Conservation (phyloP, 164 flowering plant species). For the Vitis rupestris region DNA sequence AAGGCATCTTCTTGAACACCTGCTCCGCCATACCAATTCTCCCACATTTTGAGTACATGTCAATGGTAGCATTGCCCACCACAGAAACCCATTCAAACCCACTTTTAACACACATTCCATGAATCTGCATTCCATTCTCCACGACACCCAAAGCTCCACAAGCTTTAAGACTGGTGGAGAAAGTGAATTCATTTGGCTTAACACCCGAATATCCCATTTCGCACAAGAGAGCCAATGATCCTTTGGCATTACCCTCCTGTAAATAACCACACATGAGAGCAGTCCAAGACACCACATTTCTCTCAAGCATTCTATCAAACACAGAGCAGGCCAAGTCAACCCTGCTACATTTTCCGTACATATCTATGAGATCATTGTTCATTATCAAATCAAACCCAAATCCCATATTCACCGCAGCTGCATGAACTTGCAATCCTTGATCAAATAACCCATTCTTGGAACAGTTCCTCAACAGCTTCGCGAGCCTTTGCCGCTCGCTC, state of each 20-base stretch:
- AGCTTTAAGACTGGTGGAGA: constrained; percentile 58
- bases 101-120: constrained; percentile 46
- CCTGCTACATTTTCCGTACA: constrained; percentile 67
- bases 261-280: constrained; percentile 67
- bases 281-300: constrained; percentile 88
- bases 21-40: constrained; percentile 42
- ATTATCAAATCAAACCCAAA: constrained; percentile 49
- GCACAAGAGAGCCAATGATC: constrained; percentile 35
- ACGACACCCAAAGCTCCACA: constrained; percentile 37
- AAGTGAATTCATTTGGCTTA: constrained; percentile 72
- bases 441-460: constrained; percentile 38
- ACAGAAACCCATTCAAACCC: constrained; percentile 51
- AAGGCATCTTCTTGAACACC: constrained; percentile 45
- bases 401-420: constrained; percentile 41
- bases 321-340: constrained; percentile 37
- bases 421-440: constrained; percentile 56
- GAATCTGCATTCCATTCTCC: constrained; percentile 61
- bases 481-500: constrained; percentile 50
- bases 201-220: constrained; percentile 45
- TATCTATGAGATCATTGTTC: constrained; percentile 56
- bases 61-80: constrained; percentile 70
- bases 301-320: constrained; percentile 70
- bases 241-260: constrained; percentile 40
- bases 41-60: constrained; percentile 76
- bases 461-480: constrained; percentile 47